phyloP scores from a whole-genome alignment of 495 filamentous ascomycete species.

The Rostrohypoxylon terebratum region DNA sequence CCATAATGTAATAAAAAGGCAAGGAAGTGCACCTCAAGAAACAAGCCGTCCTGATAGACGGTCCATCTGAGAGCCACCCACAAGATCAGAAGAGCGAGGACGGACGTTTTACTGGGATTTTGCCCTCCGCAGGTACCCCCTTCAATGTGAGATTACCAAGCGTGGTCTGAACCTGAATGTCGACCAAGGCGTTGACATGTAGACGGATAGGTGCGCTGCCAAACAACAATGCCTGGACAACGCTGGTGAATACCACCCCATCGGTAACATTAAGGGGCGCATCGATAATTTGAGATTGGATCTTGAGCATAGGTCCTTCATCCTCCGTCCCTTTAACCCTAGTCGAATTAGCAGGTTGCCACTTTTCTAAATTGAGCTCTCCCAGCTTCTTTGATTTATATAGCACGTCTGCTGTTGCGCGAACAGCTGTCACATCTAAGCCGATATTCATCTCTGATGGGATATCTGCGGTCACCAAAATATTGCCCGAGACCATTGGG shows the following conservation, averaged over 20 bases:
- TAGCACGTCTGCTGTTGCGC: slow-evolving; percentile 80
- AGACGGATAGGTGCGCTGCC: slow-evolving; percentile 72
- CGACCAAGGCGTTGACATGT: slow-evolving; percentile 81
- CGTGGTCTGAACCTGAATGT: slow-evolving; percentile 81
- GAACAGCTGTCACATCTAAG: slow-evolving; percentile 77
- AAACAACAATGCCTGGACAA: slow-evolving; percentile 81
- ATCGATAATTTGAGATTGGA: slow-evolving; percentile 78
- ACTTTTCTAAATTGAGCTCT: slow-evolving; percentile 76
- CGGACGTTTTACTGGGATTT: slow-evolving; percentile 88
- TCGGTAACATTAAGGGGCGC: slow-evolving; percentile 86
- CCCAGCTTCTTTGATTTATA: slow-evolving; percentile 82
- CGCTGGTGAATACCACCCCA: slow-evolving; percentile 75
- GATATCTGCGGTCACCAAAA: slow-evolving; percentile 78
- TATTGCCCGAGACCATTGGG: slow-evolving; percentile 82
- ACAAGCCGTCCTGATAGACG: slow-evolving; percentile 32
- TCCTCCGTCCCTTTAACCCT: slow-evolving; percentile 65
- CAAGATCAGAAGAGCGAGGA: slow-evolving; percentile 59
- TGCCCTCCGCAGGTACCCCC: slow-evolving; percentile 84
- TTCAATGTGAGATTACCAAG: slow-evolving; percentile 83
- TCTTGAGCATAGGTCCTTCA: slow-evolving; percentile 69
- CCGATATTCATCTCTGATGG: slow-evolving; percentile 88
- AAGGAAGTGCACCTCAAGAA: slow-evolving; percentile 35
- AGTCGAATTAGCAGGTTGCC: slow-evolving; percentile 88
- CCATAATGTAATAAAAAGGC: slow-evolving; percentile 30
- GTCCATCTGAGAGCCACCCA: slow-evolving; percentile 59